These are phyloP conservation scores for Jimgerdemannia flammicorona DNA, from an alignment of 192 early-diverging fungal species.

Conservation along the genomic window DNA sequence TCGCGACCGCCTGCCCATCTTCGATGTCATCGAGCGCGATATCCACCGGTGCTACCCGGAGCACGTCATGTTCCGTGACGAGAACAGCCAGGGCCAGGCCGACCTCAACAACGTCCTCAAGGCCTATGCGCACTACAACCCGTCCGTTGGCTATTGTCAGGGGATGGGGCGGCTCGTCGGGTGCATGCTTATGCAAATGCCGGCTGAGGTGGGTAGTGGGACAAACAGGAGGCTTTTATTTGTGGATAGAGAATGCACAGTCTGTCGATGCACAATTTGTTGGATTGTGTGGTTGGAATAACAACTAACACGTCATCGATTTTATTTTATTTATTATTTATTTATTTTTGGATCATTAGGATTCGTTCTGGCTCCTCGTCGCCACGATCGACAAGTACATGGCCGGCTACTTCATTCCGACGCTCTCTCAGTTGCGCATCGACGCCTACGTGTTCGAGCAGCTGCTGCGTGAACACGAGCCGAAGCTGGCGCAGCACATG, in stretches of 20 bases:
- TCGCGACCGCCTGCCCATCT: conserved; percentile 44
- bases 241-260: background rate
- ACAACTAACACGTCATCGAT: background rate
- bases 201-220: conserved; percentile 43
- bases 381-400: conserved; percentile 70
- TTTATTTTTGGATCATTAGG: conserved; percentile 35
- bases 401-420: conserved; percentile 75
- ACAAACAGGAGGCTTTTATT: background rate
- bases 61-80: conserved; percentile 74
- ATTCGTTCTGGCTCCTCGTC: conserved; percentile 86
- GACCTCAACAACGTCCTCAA: conserved; percentile 76
- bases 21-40: conserved; percentile 90
- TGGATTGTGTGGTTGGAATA: no score
- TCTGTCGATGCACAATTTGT: background rate
- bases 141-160: conserved; percentile 88
- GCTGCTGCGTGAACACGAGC: conserved; percentile 64
- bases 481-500: conserved; percentile 66
- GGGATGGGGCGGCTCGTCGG: conserved; percentile 94
- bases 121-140: conserved; percentile 87
- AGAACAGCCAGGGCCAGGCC: conserved; percentile 65
- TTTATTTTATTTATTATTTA: background rate
- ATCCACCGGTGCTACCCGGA: conserved; percentile 88
- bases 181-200: conserved; percentile 85
- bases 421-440: conserved; percentile 68
- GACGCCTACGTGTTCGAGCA: conserved; percentile 83